Evolutionary conservation across 1,139 yeast genomes (phyloP), one percentile per base, ranked within the genome.

Genomic region (Candida sanyaensis): DNA sequence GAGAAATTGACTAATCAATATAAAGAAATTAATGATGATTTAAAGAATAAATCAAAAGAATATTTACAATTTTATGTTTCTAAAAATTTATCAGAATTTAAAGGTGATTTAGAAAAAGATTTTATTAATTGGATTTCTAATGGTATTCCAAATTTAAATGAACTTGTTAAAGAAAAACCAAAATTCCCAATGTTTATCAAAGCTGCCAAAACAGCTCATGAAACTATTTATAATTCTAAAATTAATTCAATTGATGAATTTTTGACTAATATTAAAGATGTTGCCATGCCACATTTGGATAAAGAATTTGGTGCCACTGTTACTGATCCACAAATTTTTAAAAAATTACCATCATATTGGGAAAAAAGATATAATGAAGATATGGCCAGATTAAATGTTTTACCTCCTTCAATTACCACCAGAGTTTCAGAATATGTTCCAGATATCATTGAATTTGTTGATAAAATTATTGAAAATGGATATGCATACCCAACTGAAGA

Each of bases 371-470:
- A 78, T 63, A 88, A 92, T 65, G 77, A 81, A 47, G 99, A 93
- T 61, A 95, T 93, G 99, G 75, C 76, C 9, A 77, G 77, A 36
- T 77, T 93, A 64, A 92, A 91, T 60, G 98, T 93, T 10, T 73
- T 88, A 46, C 87, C 95, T 6, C 88, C 98, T 5, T 78, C 88
- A 5, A 78, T 91, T 39, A 89, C 96, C 32, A 93, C 99, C 4
- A 82, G 99, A 59, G 99, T 93, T n/a, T 88, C 97, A 2, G 99
- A 93, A 66, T 95, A 90, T 62, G 85, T 93, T 41, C 98, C 98
- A 2, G 96, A 93, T 60, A 92, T 93, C 65, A 80, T 92, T 44
- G 78, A 69, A 21, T 93, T 84, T 66, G 96, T 93, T 26, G 80
- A 84, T 55, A 77, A 73, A 57, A 92, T 93, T 60, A 80, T 92